Base-by-base conservation (phyloP, 352 stramenopile species). In the Pythium insidiosum region DNA sequence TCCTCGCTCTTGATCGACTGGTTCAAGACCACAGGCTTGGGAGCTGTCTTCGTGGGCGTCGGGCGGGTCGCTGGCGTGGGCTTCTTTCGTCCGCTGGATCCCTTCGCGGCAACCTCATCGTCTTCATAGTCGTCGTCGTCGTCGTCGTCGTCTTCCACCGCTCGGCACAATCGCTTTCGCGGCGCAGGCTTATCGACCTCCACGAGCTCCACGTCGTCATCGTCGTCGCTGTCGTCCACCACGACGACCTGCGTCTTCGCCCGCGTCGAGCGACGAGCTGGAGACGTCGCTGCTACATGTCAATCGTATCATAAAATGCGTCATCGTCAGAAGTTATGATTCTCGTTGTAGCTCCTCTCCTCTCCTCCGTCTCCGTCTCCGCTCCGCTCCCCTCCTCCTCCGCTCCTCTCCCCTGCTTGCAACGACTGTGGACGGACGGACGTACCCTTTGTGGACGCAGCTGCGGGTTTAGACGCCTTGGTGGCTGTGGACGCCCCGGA, bases 211-310 rank as follows among this genome's bases (percentile, higher is more conserved):
- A 55, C 56, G 12, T 60, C 47, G 13, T 63, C 43, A 1, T 80
- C 68, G 1, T 75, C 58, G 3, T 80, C 66, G 34, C 70, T 85
- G 28, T 83, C 71, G 19, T 79, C 63, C 42, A 85, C 22, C 18
- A 84, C 59, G 7, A 84, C 59, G 1, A 83, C 61, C 9, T 68
- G 52, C 34, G 63, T 47, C 40, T 86, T 81, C 3, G 65, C 52
- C 11, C 37, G 58, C 30, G 43, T 66, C 33, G 50, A 47, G 13
- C 58, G 47, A 20, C 45, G 48, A 21, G 57, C 43, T 28, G 58
- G 54, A n/a, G 55, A 52, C 2, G 45, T 38, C 19, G 56, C 28
- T 9, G 28, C 28, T 33, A 33, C 28, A 13, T 33, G 28, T 9
- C 15, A 15, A 33, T 33, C 28, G 15, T 15, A 33, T 9, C 28